Percentiles rank a stretch among this genome's conserved stretches.
phyloP scores from a whole-genome alignment of 257 asterid species.

The Henckelia pumila region DNA sequence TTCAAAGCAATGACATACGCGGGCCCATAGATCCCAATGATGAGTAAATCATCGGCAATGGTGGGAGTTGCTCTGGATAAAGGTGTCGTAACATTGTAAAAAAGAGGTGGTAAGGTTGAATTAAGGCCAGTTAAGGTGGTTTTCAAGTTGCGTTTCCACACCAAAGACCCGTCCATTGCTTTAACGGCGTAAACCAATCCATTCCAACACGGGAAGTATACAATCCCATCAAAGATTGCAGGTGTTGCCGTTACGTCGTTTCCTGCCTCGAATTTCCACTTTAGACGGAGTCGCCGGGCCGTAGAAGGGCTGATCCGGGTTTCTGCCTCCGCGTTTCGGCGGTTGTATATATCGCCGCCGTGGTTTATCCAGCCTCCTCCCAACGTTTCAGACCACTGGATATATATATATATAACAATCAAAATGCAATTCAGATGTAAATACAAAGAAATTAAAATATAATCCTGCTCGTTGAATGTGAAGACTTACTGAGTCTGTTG shows the following conservation, averaged over 20 bases:
- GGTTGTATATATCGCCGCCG: slow-evolving; percentile 53
- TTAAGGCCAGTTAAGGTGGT: slow-evolving; percentile 39
- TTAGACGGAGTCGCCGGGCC: slow-evolving; percentile 32
- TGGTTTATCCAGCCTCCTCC: slow-evolving; percentile 50
- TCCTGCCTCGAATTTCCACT: slow-evolving; percentile 49
- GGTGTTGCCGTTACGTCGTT: slow-evolving; percentile 42
- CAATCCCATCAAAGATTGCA: slow-evolving; percentile 28
- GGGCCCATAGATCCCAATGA: slow-evolving; percentile 44
- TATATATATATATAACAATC: background rate
- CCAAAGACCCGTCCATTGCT: slow-evolving; percentile 37
- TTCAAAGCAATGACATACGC: slow-evolving; percentile 44
- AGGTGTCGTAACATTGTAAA: slow-evolving; percentile 24
- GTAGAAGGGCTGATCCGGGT: slow-evolving; percentile 38
- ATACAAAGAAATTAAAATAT: no score
- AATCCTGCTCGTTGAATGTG: no score
- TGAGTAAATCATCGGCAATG: slow-evolving; percentile 37
- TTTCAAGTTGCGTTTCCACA: slow-evolving; percentile 40
- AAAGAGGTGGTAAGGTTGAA: background rate
- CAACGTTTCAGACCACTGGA: slow-evolving; percentile 17
- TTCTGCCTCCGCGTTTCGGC: slow-evolving; percentile 36
- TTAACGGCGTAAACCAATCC: slow-evolving; percentile 47
- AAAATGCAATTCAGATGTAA: no score
- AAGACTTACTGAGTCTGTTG: no score
- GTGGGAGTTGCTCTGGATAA: slow-evolving; percentile 50
- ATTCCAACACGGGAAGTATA: slow-evolving; percentile 56